These are phyloP conservation scores for Discostella stelligeroides DNA, from an alignment of 108 stramenopile species.

Conservation along the genomic window DNA sequence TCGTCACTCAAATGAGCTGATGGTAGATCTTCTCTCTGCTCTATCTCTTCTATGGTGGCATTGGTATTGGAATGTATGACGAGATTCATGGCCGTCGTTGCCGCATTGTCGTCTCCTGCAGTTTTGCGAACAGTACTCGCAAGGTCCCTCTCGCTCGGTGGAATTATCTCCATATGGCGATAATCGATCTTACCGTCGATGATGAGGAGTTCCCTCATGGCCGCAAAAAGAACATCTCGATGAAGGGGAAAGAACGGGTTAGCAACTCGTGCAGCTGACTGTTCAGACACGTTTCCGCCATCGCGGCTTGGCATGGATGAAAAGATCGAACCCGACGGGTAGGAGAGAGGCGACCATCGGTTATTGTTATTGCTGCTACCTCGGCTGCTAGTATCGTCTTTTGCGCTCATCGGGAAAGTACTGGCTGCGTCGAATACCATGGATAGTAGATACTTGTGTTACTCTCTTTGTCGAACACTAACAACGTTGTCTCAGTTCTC, in stretches of 20 bases:
- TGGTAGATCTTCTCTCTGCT: neutral
- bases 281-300: neutral
- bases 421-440: no score
- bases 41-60: neutral
- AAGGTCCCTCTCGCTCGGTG: neutral
- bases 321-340: conserved; percentile 40
- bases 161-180: conserved; percentile 31
- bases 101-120: no score
- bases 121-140: no score
- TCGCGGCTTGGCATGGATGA: conserved; percentile 1
- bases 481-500: no score
- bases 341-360: conserved; percentile 40
- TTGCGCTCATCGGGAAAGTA: neutral
- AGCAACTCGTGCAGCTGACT: conserved; percentile 9
- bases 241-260: conserved; percentile 58
- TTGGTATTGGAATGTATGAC: no score
- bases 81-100: no score
- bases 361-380: no score
- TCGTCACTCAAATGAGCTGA: conserved; percentile 5
- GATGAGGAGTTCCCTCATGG: conserved; percentile 50
- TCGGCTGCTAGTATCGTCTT: neutral
- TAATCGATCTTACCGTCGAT: conserved; percentile 48
- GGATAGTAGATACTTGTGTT: no score
- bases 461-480: no score
- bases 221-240: conserved; percentile 47